These are phyloP conservation scores for Rutstroemia sp. DNA, from an alignment of 2,329 filamentous ascomycete species.

Conservation along the genomic window DNA sequence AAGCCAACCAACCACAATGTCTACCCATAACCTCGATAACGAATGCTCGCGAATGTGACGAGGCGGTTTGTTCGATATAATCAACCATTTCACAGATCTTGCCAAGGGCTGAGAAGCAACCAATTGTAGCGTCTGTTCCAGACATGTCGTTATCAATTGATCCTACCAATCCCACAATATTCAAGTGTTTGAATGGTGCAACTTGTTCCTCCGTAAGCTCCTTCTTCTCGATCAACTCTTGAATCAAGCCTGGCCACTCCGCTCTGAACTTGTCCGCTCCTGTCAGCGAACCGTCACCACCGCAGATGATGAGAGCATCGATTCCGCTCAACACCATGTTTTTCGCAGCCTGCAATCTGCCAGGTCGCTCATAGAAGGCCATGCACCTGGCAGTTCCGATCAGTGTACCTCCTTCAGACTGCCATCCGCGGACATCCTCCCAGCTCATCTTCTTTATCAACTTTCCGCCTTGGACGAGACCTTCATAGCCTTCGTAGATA, in stretches of 20 bases:
- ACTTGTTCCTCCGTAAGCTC: conserved; percentile 66
- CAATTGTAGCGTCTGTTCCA: conserved; percentile 94
- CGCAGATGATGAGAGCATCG: conserved; percentile 92
- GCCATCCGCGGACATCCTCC: conserved; percentile 90
- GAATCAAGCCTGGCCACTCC: conserved; percentile 84
- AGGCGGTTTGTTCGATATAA: conserved; percentile 91
- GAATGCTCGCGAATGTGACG: conserved; percentile 91
- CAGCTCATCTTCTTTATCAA: conserved; percentile 84
- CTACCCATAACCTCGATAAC: conserved; percentile 98
- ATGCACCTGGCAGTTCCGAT: conserved; percentile 93
- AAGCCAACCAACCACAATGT: conserved; percentile 93
- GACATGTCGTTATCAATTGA: conserved; percentile 99
- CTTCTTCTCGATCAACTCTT: conserved; percentile 71
- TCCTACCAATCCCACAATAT: conserved; percentile 92
- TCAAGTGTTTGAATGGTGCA: conserved; percentile 74
- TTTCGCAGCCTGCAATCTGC: conserved; percentile 79
- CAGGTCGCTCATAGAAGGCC: conserved; percentile 82
- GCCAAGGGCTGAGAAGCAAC: conserved; percentile 87
- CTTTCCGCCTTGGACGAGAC: conserved; percentile 80
- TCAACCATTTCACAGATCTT: conserved; percentile 95
- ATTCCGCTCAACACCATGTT: conserved; percentile 93
- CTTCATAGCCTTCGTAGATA: conserved; percentile 92
- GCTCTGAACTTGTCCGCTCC: conserved; percentile 88
- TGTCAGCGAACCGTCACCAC: conserved; percentile 92
- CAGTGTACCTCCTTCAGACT: conserved; percentile 88